Base-by-base conservation (phyloP, 2,329 filamentous ascomycete species). In the Fusarium nodosum region DNA sequence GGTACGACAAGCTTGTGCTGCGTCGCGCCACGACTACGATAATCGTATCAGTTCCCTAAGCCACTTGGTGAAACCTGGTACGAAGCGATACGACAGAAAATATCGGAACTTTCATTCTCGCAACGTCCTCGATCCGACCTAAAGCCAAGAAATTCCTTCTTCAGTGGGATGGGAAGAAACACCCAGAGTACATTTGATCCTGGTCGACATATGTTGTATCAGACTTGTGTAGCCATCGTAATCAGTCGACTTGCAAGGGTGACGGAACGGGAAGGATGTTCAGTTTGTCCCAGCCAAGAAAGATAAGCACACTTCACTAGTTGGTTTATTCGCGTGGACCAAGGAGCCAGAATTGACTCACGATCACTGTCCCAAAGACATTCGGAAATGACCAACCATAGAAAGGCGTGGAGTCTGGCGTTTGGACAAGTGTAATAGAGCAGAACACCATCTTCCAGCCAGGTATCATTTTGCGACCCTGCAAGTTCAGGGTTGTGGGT, bases 161-260 rank as follows among this genome's bases (percentile, higher is more conserved):
- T 44, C n/a, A 20, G n/a, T 20, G 26, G 26, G 15, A 16, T 7
- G 34, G 46, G 22, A 51, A 34, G 24, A 28, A 38, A 11, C 22
- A 24, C 13, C 12, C 22, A 60, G 18, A 33, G 31, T 57, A 39
- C 24, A 20, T 26, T 31, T 30, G 56, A 60, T 26, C 36, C 42
- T 22, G 22, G 36, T 18, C 24, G n/a, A 33, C 34, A 15, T 45
- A 39, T 45, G 50, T 39, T 56, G 56, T 44, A 56, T 34, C 28
- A 18, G 24, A n/a, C 16, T 26, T 45, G 38, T 55, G 41, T 31
- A 31, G 47, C 33, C 52, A 55, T 52, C 42, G 50, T 30, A 48
- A 48, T 60, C 47, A 45, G 55, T n/a, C 41, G 33, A 65, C 33
- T 45, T 60, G 44, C 54, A 45, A 48, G 62, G 55, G 31, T 56